These are phyloP conservation scores for Talaromyces sp. DNA, from an alignment of 2,329 filamentous ascomycete genomes.

Conservation along the genomic window DNA sequence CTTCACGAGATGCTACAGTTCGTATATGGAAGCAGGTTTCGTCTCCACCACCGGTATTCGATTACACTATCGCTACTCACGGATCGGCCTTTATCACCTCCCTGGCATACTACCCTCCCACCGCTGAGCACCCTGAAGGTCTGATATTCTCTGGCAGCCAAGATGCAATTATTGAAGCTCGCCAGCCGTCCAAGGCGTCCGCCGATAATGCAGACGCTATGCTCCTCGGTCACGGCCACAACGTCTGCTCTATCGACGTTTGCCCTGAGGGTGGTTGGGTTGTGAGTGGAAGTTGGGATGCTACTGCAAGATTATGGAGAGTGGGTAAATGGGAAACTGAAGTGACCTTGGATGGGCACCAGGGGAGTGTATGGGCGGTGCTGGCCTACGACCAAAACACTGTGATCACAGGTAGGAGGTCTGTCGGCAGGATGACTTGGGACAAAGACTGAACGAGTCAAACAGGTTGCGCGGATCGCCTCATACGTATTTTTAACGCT, in stretches of 20 bases:
- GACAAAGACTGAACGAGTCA: neutral
- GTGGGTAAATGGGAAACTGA: constrained; percentile 80
- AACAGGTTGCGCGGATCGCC: constrained; percentile 76
- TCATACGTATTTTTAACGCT: constrained; percentile 74
- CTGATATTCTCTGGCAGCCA: constrained; percentile 83
- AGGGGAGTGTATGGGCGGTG: constrained; percentile 86
- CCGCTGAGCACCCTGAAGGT: constrained; percentile 65
- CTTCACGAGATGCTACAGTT: constrained; percentile 87
- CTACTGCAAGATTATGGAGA: constrained; percentile 79
- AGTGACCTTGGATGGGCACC: constrained; percentile 68
- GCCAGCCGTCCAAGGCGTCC: constrained; percentile 62
- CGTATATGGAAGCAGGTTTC: constrained; percentile 73
- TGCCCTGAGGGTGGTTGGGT: constrained; percentile 68
- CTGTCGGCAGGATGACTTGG: neutral
- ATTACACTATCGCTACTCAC: constrained; percentile 72
- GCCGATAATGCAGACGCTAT: constrained; percentile 79
- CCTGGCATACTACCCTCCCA: constrained; percentile 70
- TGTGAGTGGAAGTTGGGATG: constrained; percentile 92
- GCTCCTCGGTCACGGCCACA: constrained; percentile 78
- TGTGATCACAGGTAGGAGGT: constrained; percentile 63
- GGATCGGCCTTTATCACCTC: constrained; percentile 85
- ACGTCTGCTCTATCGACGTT: constrained; percentile 82
- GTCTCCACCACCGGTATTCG: constrained; percentile 64
- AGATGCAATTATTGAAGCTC: constrained; percentile 88
- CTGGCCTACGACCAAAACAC: constrained; percentile 74